Base-by-base conservation (phyloP, 306 rosid species). In the Malus sieversii region DNA sequence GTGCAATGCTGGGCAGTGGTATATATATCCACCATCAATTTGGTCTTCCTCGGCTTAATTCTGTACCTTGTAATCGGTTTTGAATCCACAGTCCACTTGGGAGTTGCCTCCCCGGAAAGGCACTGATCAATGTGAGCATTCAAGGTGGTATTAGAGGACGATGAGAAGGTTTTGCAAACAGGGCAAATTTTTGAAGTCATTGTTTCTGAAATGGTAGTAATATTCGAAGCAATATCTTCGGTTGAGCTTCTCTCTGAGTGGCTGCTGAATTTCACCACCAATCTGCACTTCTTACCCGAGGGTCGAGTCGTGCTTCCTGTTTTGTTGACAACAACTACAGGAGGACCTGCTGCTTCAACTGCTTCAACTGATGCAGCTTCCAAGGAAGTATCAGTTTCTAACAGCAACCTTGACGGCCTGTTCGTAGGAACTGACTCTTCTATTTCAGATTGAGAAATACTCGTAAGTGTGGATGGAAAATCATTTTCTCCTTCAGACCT, bases 81-180 rank as follows among this genome's bases (percentile, higher is more conserved):
- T 3, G 85, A 79, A 75, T 81, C 86, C 13, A 60, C 60, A 42
- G 75, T 77, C 81, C 87, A 85, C 72, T 81, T 85, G 11, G 89
- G 83, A 73, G 87, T 70, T 42, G 91, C 73, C 79, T 86, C 91
- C 67, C 73, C 77, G 16, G 91, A 83, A 72, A 88, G 89, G 73
- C 91, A 88, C 72, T 88, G 91, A 75, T 88, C 91, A 8, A 88
- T 88, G 70, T 88, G 91, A 42, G 91, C 91, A 77, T 88, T 88
- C 82, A 88, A 79, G 72, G 91, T 88, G 55, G 91, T 88, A 58
- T 88, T 88, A 7, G 91, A 88, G 9, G 91, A 79, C 0, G 91
- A 88, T 22, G 91, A 85, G 83, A 88, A 88, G 46, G 80, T 77
- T 70, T 83, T 88, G 82, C 91, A 88, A 78, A 88, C 91, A 83